Percentiles rank a stretch among this genome's conserved stretches.
These are phyloP conservation scores for Vachellia pachyceras DNA, from an alignment of 306 rosid genomes.

Conservation along the genomic window DNA sequence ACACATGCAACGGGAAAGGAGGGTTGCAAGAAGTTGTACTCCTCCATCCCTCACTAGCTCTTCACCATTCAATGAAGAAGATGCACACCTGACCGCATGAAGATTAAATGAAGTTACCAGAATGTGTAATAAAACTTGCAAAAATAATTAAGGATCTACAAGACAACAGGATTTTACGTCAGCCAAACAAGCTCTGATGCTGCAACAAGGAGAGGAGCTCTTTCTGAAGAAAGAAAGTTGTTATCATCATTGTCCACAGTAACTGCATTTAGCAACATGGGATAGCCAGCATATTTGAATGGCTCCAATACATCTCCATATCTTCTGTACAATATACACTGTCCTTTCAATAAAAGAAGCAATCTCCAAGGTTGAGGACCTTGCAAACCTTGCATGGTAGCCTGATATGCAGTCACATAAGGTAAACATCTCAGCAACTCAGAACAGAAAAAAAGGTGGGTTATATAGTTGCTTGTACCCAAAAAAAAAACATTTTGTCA, in stretches of 20 bases:
- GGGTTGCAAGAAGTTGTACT: conserved; percentile 88
- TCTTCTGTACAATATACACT: conserved; percentile 94
- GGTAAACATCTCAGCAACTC: conserved; percentile 34
- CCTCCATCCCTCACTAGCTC: conserved; percentile 99
- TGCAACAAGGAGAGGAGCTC: conserved; percentile 92
- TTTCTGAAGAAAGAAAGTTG: conserved; percentile 90
- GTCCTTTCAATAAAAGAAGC: conserved; percentile 95
- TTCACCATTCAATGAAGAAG: conserved; percentile 94
- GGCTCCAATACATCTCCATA: conserved; percentile 90
- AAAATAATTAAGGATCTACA: conserved; percentile 29
- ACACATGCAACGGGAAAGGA: conserved; percentile 97
- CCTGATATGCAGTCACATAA: conserved; percentile 56
- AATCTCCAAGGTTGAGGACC: conserved; percentile 99
- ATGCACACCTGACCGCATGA: conserved; percentile 72
- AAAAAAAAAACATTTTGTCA: not conserved
- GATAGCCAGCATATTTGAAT: conserved; percentile 98
- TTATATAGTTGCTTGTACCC: not conserved
- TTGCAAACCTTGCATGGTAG: conserved; percentile 99
- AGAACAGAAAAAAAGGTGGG: conserved; percentile 21
- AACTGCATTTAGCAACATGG: conserved; percentile 94
- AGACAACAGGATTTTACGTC: conserved; percentile 60
- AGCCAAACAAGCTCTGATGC: conserved; percentile 99
- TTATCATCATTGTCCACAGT: conserved; percentile 94
- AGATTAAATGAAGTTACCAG: conserved; percentile 37
- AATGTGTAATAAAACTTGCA: conserved; percentile 16